A percentile compares a stretch with the other conserved stretches of the same genome.
phyloP scores from a whole-genome alignment of 495 filamentous ascomycete species.

The Platismatia glauca region DNA sequence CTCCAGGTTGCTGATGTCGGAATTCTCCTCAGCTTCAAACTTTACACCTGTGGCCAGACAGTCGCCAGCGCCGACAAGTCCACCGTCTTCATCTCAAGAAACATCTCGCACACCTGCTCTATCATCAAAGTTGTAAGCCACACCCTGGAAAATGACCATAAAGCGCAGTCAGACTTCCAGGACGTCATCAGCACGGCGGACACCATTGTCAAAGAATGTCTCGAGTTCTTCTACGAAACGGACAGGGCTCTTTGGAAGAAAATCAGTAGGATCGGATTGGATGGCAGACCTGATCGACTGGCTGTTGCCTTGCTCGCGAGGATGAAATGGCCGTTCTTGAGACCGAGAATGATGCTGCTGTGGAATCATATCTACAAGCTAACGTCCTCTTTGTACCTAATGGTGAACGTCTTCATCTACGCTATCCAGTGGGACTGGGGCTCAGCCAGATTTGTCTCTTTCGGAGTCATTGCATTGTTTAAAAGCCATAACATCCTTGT shows the following conservation, averaged over 20 bases:
- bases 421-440: too few species aligned
- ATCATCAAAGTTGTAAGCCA: slow-evolving; percentile 28
- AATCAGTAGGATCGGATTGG: not conserved
- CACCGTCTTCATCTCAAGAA: slow-evolving; percentile 28
- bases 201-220: slow-evolving; percentile 24
- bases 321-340: slow-evolving; percentile 21
- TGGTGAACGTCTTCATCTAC: slow-evolving; percentile 33
- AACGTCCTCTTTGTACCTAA: slow-evolving; percentile 29
- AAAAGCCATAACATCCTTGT: too few species aligned
- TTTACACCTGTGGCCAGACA: slow-evolving; percentile 30
- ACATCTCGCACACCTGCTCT: slow-evolving; percentile 30
- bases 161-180: slow-evolving; percentile 22
- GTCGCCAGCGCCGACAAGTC: slow-evolving; percentile 26
- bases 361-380: slow-evolving; percentile 27
- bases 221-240: slow-evolving; percentile 26
- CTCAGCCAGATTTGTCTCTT: too few species aligned
- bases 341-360: slow-evolving; percentile 25
- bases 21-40: slow-evolving; percentile 27
- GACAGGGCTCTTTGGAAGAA: slow-evolving; percentile 21
- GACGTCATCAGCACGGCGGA: slow-evolving; percentile 22
- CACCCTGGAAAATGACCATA: slow-evolving; percentile 24
- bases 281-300: not conserved
- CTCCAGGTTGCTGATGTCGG: slow-evolving; percentile 33
- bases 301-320: slow-evolving; percentile 10
- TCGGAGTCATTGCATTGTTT: too few species aligned